phyloP scores from a whole-genome alignment of 2,329 filamentous ascomycete species.

The Phialophora chinensis region DNA sequence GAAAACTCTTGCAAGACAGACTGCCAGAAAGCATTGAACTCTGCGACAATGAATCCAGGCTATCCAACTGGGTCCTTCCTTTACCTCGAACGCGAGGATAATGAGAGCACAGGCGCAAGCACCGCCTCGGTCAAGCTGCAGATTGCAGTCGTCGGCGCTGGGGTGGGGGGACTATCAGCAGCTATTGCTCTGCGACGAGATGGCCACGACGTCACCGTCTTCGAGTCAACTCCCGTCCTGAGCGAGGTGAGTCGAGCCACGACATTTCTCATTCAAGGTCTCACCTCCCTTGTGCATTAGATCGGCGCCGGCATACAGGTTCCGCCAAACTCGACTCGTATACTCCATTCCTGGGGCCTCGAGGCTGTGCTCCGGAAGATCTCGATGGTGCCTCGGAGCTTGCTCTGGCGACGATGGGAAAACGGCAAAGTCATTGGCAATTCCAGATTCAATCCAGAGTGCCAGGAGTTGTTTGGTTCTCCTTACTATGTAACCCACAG shows the following conservation, averaged over 20 bases:
- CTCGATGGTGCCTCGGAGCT: conserved; percentile 8
- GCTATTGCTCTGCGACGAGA: conserved; percentile 43
- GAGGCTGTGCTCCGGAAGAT: conserved; percentile 14
- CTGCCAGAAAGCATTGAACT: background rate
- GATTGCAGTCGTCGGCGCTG: conserved; percentile 41
- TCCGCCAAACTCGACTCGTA: conserved; percentile 40
- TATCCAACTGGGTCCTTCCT: conserved; percentile 13
- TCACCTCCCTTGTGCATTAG: conserved; percentile 16
- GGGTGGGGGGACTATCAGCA: conserved; percentile 42
- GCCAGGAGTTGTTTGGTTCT: conserved; percentile 8
- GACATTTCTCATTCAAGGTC: background rate
- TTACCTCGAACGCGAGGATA: conserved; percentile 2
- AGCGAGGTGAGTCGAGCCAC: conserved; percentile 9
- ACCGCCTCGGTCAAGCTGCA: conserved; percentile 1
- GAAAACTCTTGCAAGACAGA: background rate
- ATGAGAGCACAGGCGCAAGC: too few species aligned
- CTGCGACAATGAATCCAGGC: background rate
- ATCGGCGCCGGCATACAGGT: conserved; percentile 42
- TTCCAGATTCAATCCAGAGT: conserved; percentile 11
- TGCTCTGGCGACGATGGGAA: conserved; percentile 17
- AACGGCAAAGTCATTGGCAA: conserved; percentile 11
- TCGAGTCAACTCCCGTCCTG: conserved; percentile 18
- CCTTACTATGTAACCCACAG: conserved; percentile 19
- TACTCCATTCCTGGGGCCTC: conserved; percentile 39
- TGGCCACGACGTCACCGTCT: conserved; percentile 42